phyloP scores from a whole-genome alignment of 148 eudicot genomes.

The Vaccinium myrtillus region DNA sequence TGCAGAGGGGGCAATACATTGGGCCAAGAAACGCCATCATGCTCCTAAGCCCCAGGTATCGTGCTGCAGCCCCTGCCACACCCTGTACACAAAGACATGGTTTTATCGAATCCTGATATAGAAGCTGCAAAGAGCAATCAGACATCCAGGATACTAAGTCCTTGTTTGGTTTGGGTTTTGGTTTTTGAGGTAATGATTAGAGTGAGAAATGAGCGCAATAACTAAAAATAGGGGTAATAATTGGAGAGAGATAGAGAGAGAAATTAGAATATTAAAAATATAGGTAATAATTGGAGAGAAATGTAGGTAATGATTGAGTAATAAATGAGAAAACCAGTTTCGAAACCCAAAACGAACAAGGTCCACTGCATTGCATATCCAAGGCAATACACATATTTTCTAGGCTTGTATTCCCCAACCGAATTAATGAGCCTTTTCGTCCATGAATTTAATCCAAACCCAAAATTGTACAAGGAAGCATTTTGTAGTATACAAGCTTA shows the following conservation, averaged over 20 bases:
- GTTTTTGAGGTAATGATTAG: too few relatives aligned
- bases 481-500: background rate
- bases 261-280: too few relatives aligned
- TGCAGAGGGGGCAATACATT: slow-evolving; percentile 40
- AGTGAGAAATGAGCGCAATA: too few relatives aligned
- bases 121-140: background rate
- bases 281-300: too few relatives aligned
- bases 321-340: too few relatives aligned
- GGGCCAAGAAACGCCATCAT: slow-evolving; percentile 64
- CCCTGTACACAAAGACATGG: slow-evolving; percentile 35
- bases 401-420: background rate
- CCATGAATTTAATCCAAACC: background rate
- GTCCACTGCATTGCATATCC: background rate
- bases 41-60: slow-evolving; percentile 64
- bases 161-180: too few relatives aligned
- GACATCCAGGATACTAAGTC: background rate
- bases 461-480: background rate
- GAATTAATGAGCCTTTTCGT: background rate
- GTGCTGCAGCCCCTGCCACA: slow-evolving; percentile 57
- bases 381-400: background rate
- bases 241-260: too few relatives aligned
- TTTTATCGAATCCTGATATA: background rate
- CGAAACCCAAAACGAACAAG: too few relatives aligned
- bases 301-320: too few relatives aligned
- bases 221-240: too few relatives aligned